Evolutionary conservation across 495 filamentous ascomycete genomes (phyloP), one percentile per base, ranked within the genome.

Genomic region (Articulospora tetracladia): DNA sequence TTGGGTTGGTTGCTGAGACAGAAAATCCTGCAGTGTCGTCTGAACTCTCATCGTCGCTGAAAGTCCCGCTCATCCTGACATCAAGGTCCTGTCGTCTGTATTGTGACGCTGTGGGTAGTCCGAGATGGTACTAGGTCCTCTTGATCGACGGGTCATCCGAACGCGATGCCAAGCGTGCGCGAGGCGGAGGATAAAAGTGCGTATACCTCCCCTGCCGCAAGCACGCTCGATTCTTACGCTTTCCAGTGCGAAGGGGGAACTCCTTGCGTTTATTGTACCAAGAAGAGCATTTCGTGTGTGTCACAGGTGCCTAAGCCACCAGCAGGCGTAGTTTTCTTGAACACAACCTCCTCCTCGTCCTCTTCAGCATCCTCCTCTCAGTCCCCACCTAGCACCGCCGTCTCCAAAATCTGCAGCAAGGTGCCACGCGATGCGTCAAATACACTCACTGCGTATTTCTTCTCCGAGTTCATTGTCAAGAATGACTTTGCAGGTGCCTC

Each of bases 211-310:
- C 39, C 20, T 27, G 1, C 25, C 28, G 32, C 23, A 44, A n/a
- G n/a, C 39, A n/a, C 41, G 39, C 55, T 59, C 19, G 49, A 49
- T 53, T 7, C 46, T 63, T 23, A 52, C 48, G 25, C 19, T 24
- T 62, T 22, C 12, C 24, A 65, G 62, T 65, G 62, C 28, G 26
- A 53, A n/a, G 62, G 62, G 26, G 62, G 48, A 17, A 22, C 24
- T 1, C 62, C 62, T 19, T 65, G 62, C 36, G 11, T 25, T 7
- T 61, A 65, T 30, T 65, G 62, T 20, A 65, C 49, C 25, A 60
- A 61, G 25, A 65, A 57, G n/a, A 59, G 44, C 13, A 23, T 46
- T 1, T 49, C 17, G 24, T 61, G 58, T 46, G 22, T 55, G 13
- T 51, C 58, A 53, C 62, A 52, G 27, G 30, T 46, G 12, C 30